Percentiles rank a stretch among this genome's conserved stretches.
Conservation (phyloP, 257 asterid genomes). For the Nicotiana undulata region DNA sequence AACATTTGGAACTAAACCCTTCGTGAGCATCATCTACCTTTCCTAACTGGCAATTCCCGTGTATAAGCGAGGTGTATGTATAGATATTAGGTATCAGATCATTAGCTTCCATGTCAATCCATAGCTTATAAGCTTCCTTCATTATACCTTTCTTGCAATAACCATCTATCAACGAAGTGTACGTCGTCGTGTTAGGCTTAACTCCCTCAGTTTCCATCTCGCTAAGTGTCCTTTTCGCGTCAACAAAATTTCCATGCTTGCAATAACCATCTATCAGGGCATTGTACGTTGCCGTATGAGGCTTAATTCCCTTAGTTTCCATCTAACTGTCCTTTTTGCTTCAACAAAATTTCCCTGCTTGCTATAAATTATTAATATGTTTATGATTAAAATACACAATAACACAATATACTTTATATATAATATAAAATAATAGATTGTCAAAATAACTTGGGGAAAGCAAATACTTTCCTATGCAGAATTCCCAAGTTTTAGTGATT, state of each 20-base stretch:
- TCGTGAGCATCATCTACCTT: slow-evolving; percentile 44
- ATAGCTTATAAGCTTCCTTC: slow-evolving; percentile 26
- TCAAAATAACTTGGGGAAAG: no score
- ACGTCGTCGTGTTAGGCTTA: slow-evolving; percentile 21
- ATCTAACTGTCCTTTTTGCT: slow-evolving; percentile 30
- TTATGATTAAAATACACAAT: no score
- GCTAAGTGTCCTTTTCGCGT: slow-evolving; percentile 19
- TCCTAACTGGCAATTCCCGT: slow-evolving; percentile 62
- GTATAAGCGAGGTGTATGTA: slow-evolving; percentile 66
- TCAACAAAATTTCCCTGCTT: slow-evolving; percentile 68
- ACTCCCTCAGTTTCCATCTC: slow-evolving; percentile 25
- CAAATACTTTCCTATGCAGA: no score
- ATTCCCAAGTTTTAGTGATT: no score
- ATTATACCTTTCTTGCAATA: slow-evolving; percentile 27
- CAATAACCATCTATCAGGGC: slow-evolving; percentile 42
- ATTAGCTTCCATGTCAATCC: slow-evolving; percentile 42
- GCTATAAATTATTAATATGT: no score
- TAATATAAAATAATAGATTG: no score
- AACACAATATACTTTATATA: no score
- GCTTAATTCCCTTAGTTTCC: slow-evolving; percentile 24
- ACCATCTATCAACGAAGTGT: slow-evolving; percentile 26
- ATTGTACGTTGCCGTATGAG: slow-evolving; percentile 19
- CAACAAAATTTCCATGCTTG: slow-evolving; percentile 37
- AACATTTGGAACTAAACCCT: slow-evolving; percentile 36
- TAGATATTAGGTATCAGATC: slow-evolving; percentile 52